phyloP scores from a whole-genome alignment of 192 early-diverging fungal genomes.

The Coemansia erecta region DNA sequence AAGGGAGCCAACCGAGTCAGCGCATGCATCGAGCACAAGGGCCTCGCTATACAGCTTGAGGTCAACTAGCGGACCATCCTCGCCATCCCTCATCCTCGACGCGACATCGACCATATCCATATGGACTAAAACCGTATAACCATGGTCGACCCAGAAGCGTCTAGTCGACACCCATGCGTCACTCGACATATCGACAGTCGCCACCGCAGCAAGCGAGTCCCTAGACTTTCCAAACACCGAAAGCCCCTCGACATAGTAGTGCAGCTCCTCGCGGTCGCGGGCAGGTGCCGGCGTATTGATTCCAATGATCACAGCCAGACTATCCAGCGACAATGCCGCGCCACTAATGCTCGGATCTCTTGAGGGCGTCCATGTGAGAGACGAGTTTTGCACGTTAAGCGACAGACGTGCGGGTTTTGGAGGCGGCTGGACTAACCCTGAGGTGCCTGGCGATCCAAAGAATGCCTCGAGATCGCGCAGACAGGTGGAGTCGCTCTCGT shows the following conservation, averaged over 20 bases:
- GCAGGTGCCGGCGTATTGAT: conserved; percentile 38
- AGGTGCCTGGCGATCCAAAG: conserved; percentile 48
- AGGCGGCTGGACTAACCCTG: conserved; percentile 51
- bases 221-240: conserved; percentile 41
- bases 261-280: conserved; percentile 49
- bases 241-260: conserved; percentile 48
- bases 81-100: conserved; percentile 34
- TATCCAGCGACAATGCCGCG: conserved; percentile 44
- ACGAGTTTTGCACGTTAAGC: conserved; percentile 51
- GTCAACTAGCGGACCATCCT: conserved; percentile 42
- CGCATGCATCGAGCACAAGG: conserved; percentile 40
- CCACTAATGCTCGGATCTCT: conserved; percentile 31
- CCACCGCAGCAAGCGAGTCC: conserved; percentile 16
- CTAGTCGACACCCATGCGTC: conserved; percentile 52
- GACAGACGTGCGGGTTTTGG: conserved; percentile 51
- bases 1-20: conserved; percentile 38
- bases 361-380: conserved; percentile 33
- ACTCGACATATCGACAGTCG: conserved; percentile 36
- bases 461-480: conserved; percentile 47
- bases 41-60: conserved; percentile 46
- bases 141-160: conserved; percentile 49
- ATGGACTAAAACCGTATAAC: conserved; percentile 42
- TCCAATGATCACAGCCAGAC: conserved; percentile 46
- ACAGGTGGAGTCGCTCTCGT: conserved; percentile 33
- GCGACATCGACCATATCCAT: conserved; percentile 51